A percentile compares a stretch with the other conserved stretches of the same genome.
These are phyloP conservation scores for Neoconidiobolus thromboides DNA, from an alignment of 371 early-diverging fungal genomes.

Conservation along the genomic window DNA sequence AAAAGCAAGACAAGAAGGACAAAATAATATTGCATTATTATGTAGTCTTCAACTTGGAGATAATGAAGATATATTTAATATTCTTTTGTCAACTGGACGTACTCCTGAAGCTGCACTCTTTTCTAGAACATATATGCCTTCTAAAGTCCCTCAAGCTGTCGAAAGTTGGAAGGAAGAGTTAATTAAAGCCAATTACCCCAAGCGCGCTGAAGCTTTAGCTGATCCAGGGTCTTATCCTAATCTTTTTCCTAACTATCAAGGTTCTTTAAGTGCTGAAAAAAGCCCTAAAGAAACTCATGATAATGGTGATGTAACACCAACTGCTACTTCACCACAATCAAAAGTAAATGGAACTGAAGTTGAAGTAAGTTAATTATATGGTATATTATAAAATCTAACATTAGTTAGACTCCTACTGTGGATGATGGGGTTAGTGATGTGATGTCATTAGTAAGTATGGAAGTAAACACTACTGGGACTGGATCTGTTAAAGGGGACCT, in stretches of 20 bases:
- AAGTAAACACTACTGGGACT: constrained; percentile 48
- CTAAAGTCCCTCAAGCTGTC: constrained; percentile 35
- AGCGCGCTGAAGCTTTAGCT: constrained; percentile 75
- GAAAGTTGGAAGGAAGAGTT: constrained; percentile 58
- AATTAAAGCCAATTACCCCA: constrained; percentile 39
- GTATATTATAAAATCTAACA: not conserved
- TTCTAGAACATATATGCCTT: constrained; percentile 77
- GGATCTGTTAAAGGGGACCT: constrained; percentile 28
- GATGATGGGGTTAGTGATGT: constrained; percentile 20
- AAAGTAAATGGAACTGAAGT: constrained; percentile 14
- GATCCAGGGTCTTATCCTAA: constrained; percentile 66
- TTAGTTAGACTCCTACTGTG: constrained; percentile 10
- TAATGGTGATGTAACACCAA: constrained; percentile 15
- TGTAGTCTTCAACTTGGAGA: constrained; percentile 56
- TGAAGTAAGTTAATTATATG: not conserved
- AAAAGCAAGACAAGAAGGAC: constrained; percentile 55
- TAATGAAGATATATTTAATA: constrained; percentile 53
- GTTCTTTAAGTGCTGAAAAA: constrained; percentile 12
- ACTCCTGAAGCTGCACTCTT: constrained; percentile 92
- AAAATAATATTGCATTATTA: constrained; percentile 79
- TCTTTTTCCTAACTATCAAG: constrained; percentile 57
- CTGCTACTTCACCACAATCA: constrained; percentile 16
- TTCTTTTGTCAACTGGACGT: constrained; percentile 68
- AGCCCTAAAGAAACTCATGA: constrained; percentile 25
- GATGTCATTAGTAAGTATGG: constrained; percentile 34